Evolutionary conservation across 2,329 filamentous ascomycete species (phyloP), one percentile per base, ranked within the genome.

Genomic region (Hypoxylon sp.): DNA sequence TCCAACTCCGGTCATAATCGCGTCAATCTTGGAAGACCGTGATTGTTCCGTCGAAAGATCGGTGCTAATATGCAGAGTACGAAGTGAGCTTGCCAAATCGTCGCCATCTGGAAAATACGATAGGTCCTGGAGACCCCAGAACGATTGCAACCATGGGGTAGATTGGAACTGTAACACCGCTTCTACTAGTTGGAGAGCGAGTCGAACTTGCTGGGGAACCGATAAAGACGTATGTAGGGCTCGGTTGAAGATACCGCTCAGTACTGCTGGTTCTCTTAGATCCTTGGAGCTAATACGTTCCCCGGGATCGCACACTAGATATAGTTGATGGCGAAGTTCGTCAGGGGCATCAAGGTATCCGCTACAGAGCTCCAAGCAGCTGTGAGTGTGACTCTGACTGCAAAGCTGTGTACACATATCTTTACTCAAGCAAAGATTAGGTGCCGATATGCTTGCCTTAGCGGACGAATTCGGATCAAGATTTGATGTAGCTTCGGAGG

Each of bases 131-230:
- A 44, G 40, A n/a, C 40, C 8, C 40, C 40, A 44, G 10, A 44
- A 20, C 17, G 40, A 44, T 11, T 44, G 40, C 17, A 61, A 27
- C 57, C 57, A 61, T 20, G 57, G 57, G 3, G 57, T 61, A 10
- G 57, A 51, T 11, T 61, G 57, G 35, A 61, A 61, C 30, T 61
- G 17, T 5, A 61, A 30, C 3, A 65, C 65, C 5, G 55, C 64
- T 20, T 68, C 58, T 11, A 70, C 68, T 0, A 70, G 46, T 2
- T 61, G 57, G 1, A 68, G 22, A 2, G 68, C 68, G 2, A 70
- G 60, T 6, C 57, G 55, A 27, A 70, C 49, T 14, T 70, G 68
- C 1, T 67, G 20, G 5, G 64, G 51, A 2, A 70, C 56, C 17
- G 68, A 70, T 6, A 70, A 35, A 25, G 60, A 50, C 7, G 40